A percentile compares a stretch with the other conserved stretches of the same genome.
These are phyloP conservation scores for Microdochium paspali DNA, from an alignment of 2,329 filamentous ascomycete genomes.

Conservation along the genomic window DNA sequence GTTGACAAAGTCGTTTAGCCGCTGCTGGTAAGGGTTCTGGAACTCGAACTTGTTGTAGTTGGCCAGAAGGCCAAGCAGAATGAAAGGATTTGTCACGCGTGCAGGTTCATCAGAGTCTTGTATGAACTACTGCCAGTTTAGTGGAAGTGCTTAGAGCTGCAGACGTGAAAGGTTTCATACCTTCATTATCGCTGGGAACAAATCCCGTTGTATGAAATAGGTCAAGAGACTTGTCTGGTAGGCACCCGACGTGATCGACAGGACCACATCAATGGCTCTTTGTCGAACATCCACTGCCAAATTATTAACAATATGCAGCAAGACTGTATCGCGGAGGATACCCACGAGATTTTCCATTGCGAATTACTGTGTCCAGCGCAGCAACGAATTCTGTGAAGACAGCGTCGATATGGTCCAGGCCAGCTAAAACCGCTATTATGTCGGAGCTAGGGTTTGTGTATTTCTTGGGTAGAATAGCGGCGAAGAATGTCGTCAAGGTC, in stretches of 20 bases:
- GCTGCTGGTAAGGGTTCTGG: conserved; percentile 88
- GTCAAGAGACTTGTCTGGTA: conserved; percentile 92
- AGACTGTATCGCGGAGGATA: conserved; percentile 4
- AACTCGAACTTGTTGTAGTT: conserved; percentile 99
- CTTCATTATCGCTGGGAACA: conserved; percentile 94
- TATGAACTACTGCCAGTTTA: conserved; percentile 50
- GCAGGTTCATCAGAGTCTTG: conserved; percentile 63
- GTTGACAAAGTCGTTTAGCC: conserved; percentile 92
- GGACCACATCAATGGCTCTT: conserved; percentile 71
- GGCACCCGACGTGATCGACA: conserved; percentile 83
- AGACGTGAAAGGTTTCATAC: conserved; percentile 31
- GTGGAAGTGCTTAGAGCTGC: neutral
- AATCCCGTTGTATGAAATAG: conserved; percentile 88
- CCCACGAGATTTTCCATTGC: conserved; percentile 63
- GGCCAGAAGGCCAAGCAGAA: conserved; percentile 74
- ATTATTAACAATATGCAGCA: neutral
- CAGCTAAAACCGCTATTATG: conserved; percentile 81
- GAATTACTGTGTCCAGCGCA: conserved; percentile 73
- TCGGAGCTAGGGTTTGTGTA: conserved; percentile 95
- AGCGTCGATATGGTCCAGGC: conserved; percentile 77
- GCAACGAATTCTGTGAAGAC: conserved; percentile 85
- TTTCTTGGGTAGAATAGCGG: conserved; percentile 72
- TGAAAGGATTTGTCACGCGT: conserved; percentile 64
- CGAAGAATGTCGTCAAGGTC: conserved; percentile 85
- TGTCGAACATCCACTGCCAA: conserved; percentile 60